Conservation (phyloP, 2,329 filamentous ascomycete species). For the Phialophora verrucosa region DNA sequence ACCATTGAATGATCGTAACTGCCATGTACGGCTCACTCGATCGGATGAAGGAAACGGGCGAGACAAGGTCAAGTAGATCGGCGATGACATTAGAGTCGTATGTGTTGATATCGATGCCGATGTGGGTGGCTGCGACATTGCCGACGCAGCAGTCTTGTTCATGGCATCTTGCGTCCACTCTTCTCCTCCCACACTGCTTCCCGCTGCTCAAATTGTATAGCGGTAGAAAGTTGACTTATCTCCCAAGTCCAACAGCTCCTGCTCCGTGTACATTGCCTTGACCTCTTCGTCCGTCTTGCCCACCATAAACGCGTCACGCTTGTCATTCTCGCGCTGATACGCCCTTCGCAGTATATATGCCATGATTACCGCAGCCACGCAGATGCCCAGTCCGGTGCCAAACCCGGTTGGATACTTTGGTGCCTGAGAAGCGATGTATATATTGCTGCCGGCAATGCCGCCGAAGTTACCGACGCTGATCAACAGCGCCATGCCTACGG, state of each 20-base stretch:
- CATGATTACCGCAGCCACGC: conserved; percentile 43
- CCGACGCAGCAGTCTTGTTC: background rate
- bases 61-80: too few relatives aligned
- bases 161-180: background rate
- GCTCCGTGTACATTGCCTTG: conserved; percentile 37
- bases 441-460: conserved; percentile 48
- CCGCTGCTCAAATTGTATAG: conserved; percentile 40
- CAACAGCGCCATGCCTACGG: conserved; percentile 68
- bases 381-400: conserved; percentile 45
- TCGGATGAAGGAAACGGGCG: too few relatives aligned
- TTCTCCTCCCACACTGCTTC: background rate
- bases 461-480: conserved; percentile 70
- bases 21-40: too few relatives aligned
- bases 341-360: conserved; percentile 42
- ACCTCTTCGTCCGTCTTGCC: conserved; percentile 38
- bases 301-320: conserved; percentile 35
- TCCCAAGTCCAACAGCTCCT: conserved; percentile 43
- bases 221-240: conserved; percentile 45
- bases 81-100: too few relatives aligned
- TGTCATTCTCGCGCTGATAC: conserved; percentile 42
- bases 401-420: conserved; percentile 49
- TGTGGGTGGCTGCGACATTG: background rate
- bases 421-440: conserved; percentile 46
- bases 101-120: background rate
- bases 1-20: too few relatives aligned